Base-by-base conservation (phyloP, 805 yeast species). In the Candida ponderosae region DNA sequence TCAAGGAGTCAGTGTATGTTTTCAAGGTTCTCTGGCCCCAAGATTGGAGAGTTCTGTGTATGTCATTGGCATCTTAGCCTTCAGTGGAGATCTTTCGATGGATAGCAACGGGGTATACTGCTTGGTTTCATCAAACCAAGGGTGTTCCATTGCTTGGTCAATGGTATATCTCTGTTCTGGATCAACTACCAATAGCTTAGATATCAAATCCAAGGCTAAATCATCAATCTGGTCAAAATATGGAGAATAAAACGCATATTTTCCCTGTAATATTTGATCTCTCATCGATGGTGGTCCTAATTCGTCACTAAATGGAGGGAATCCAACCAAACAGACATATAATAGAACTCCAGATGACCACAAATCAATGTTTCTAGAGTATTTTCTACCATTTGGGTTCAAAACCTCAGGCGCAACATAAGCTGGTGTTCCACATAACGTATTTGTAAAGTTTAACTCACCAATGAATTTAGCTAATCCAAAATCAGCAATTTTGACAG, bases 371-470 rank as follows among this genome's bases (percentile, higher is more conserved):
- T 81, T 74, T 27, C 81, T 79, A 26, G 83, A 70, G 48, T 84
- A 84, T 45, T 69, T 66, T 24, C 80, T 56, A 32, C 57, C 54
- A 2, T 70, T 66, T 53, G 74, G 72, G 6, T 41, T 41, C n/a
- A 67, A 44, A 6, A 84, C 81, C 50, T 84, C 94, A 0, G 94
- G 94, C 0, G 93, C 93, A 16, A 84, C 93, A 51, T 84, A 84
- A 0, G 90, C 87, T 0, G 94, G 94, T 0, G 94, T 84, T 2
- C 94, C 94, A 60, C 94, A 84, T 30, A 84, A 57, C 0, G 94
- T 84, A 47, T 78, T 78, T 9, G 94, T 81, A 52, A 81, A 81
- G 42, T 77, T 74, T 44, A 76, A 60, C 47, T 81, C 87, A 6
- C 90, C 90, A 32, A 83, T 67, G 33, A 65, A 61, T 46, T 73